Evolutionary conservation across 2,329 filamentous ascomycete genomes (phyloP), one percentile per base, ranked within the genome.

Genomic region (Talaromyces sp.): DNA sequence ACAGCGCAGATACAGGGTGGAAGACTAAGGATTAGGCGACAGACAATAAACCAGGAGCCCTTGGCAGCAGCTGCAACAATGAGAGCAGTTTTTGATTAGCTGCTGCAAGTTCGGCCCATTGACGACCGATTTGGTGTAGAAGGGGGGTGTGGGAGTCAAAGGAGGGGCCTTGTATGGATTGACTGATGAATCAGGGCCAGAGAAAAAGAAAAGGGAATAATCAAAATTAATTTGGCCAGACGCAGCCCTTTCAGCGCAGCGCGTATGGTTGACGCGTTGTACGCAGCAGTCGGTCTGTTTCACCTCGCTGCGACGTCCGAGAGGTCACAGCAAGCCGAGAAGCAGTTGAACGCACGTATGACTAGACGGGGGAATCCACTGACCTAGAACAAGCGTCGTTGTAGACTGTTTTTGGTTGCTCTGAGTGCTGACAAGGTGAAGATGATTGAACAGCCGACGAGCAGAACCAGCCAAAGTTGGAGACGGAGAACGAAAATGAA

Each of bases 191-290:
- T 45, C 39, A 31, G 37, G 37, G n/a, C 52, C 33, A 41, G 13
- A 17, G 56, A 22, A 45, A 41, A 58, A 33, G 39, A 31, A 61
- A 43, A 63, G 59, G 49, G 22, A 63, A 52, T 60, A 65, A 64
- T 43, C 47, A 59, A 65, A n/a, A 59, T 61, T 43, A 61, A 62
- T 39, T 37, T 62, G 62, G 58, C 59, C 64, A 52, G 41, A 65
- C 33, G 43, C 59, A 61, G 41, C 39, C 22, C 19, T 27, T 52
- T 27, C 35, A 39, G 50, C 50, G 43, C 64, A 62, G 64, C 64
- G 64, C 64, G 60, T 62, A 56, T 59, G 59, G 19, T 66, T 66
- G 60, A 66, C 64, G 59, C 64, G 64, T 66, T 59, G 56, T 59
- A 59, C 56, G 39, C 52, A 59, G 56, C 39, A 65, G 64, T 56